Evolutionary conservation across 805 yeast species (phyloP).

Genomic region (Candida methanosorbosa): DNA sequence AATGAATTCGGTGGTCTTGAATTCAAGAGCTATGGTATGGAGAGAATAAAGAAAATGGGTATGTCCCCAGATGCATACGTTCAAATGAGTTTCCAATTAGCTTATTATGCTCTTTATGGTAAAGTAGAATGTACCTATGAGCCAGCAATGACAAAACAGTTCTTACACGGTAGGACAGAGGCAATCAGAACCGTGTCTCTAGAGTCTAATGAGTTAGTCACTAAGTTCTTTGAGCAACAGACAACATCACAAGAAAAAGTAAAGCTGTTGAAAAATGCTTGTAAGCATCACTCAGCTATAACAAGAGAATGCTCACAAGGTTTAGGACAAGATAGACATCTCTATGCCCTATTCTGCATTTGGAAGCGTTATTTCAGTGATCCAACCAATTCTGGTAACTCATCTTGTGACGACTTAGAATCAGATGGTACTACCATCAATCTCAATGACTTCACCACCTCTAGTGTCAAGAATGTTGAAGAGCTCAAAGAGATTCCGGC

Average conservation of each 20-base stretch:
- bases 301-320: slow-evolving; percentile 69
- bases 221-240: slow-evolving; percentile 69
- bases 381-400: slow-evolving; percentile 7
- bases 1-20: slow-evolving; percentile 80
- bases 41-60: slow-evolving; percentile 73
- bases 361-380: slow-evolving; percentile 59
- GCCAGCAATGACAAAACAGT: slow-evolving; percentile 91
- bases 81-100: slow-evolving; percentile 90
- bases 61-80: slow-evolving; percentile 91
- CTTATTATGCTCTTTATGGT: slow-evolving; percentile 87
- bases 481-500: slow-evolving; percentile 47
- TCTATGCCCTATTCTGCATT: slow-evolving; percentile 78
- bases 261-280: slow-evolving; percentile 55
- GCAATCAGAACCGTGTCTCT: slow-evolving; percentile 80
- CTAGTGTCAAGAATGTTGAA: slow-evolving; percentile 12
- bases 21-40: slow-evolving; percentile 65
- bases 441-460: slow-evolving; percentile 14
- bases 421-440: slow-evolving; percentile 25
- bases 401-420: slow-evolving; percentile 16
- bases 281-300: slow-evolving; percentile 56
- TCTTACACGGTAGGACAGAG: slow-evolving; percentile 87
- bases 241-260: slow-evolving; percentile 53
- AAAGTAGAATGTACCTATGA: slow-evolving; percentile 91
- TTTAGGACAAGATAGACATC: slow-evolving; percentile 86
- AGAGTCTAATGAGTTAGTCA: slow-evolving; percentile 73